Evolutionary conservation across 139 green algal genomes (phyloP).

Genomic region (Deuterostichococcus epilithicus): DNA sequence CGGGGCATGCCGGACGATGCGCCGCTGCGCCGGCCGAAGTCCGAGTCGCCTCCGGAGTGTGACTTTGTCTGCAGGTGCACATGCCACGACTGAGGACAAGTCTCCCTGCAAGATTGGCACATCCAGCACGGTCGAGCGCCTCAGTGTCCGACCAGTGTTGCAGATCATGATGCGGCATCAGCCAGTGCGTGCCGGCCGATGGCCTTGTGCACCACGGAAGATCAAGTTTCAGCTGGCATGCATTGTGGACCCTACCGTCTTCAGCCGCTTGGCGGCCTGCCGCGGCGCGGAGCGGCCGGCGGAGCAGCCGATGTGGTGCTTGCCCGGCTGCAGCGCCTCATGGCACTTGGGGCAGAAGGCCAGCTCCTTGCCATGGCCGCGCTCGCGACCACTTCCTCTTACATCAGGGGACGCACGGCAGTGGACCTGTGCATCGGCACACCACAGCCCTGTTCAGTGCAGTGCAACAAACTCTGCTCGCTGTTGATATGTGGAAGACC

Average conservation of each 20-base stretch:
- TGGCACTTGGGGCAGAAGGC: constrained; percentile 75
- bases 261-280: constrained; percentile 35
- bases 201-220: too few relatives aligned
- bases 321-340: constrained; percentile 72
- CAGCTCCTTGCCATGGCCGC: constrained; percentile 80
- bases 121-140: too few relatives aligned
- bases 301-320: constrained; percentile 81
- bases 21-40: background rate
- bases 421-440: constrained; percentile 49
- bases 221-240: too few relatives aligned
- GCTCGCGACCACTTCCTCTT: constrained; percentile 74
- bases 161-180: too few relatives aligned
- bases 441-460: too few relatives aligned
- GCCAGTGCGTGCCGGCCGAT: too few relatives aligned
- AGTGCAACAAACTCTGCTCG: too few relatives aligned
- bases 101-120: too few relatives aligned
- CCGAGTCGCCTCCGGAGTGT: background rate
- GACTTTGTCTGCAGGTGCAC: too few relatives aligned
- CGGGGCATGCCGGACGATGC: background rate
- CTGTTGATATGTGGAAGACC: too few relatives aligned
- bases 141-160: too few relatives aligned
- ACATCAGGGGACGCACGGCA: constrained; percentile 76
- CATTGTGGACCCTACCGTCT: constrained; percentile 5
- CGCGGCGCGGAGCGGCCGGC: constrained; percentile 39
- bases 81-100: too few relatives aligned